phyloP scores from a whole-genome alignment of 306 rosid genomes.

The Boehmeria nivea region DNA sequence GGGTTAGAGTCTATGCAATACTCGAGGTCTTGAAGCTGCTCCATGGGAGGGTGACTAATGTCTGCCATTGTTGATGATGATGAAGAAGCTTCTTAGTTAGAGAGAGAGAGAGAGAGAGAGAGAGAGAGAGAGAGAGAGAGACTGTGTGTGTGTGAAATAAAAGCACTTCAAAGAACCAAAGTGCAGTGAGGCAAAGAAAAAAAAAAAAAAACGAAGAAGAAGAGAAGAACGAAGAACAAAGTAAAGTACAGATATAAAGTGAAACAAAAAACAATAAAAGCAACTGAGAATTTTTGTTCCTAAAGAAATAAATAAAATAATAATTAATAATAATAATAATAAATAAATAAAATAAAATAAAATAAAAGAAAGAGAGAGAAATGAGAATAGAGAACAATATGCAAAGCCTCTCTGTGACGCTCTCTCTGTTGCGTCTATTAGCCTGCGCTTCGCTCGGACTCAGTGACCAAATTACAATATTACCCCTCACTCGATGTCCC shows the following conservation, averaged over 20 bases:
- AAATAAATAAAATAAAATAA: background rate
- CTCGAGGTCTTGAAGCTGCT: constrained; percentile 97
- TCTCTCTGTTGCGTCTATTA: constrained; percentile 21
- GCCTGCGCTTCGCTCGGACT: constrained; percentile 13
- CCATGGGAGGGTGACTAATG: constrained; percentile 94
- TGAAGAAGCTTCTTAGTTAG: background rate
- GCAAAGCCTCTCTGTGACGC: constrained; percentile 37
- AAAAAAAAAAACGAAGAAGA: constrained; percentile 31
- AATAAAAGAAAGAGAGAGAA: background rate
- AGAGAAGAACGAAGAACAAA: constrained; percentile 42
- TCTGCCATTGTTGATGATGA: constrained; percentile 74
- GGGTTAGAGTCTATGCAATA: constrained; percentile 98
- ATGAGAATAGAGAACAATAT: constrained; percentile 29
- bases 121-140: background rate
- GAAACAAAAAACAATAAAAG: constrained; percentile 25
- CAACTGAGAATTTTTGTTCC: too few species aligned
- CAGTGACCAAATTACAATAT: constrained; percentile 3
- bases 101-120: too few species aligned
- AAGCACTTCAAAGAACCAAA: too few species aligned
- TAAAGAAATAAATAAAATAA: too few species aligned
- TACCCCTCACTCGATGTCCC: constrained; percentile 14
- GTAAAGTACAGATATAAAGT: constrained; percentile 58
- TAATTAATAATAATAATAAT: too few species aligned
- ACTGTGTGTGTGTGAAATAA: background rate
- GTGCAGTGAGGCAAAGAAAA: constrained; percentile 20